Conservation (phyloP, 768 basidiomycete species). For the Mycena floridula region DNA sequence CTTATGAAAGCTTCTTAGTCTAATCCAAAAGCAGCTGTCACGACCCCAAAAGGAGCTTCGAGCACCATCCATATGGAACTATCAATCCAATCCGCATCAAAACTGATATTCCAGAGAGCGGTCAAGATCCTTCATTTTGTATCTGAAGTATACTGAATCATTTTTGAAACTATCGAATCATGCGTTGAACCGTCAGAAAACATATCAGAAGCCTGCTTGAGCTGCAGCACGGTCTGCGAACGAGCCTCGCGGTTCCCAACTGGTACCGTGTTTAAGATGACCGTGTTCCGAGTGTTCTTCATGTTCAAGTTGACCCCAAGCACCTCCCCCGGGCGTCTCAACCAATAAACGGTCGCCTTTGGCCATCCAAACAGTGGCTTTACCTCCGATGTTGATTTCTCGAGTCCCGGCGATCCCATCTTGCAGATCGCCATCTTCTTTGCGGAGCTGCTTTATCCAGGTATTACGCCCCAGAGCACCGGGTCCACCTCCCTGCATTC, state of each 20-base stretch:
- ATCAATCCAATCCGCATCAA: too few species aligned
- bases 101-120: too few species aligned
- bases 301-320: constrained; percentile 56
- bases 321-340: constrained; percentile 89
- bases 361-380: constrained; percentile 83
- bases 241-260: constrained; percentile 71
- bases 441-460: constrained; percentile 73
- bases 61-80: too few species aligned
- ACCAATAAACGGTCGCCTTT: constrained; percentile 78
- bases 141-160: too few species aligned
- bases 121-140: too few species aligned
- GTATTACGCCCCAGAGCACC: constrained; percentile 74
- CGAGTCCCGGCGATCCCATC: constrained; percentile 27
- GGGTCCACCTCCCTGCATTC: constrained; percentile 71
- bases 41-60: too few species aligned
- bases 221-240: constrained; percentile 56
- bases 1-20: too few species aligned
- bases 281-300: constrained; percentile 6
- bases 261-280: constrained; percentile 28
- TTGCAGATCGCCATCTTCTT: constrained; percentile 61
- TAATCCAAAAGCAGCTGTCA: too few species aligned
- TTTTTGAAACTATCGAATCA: too few species aligned
- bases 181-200: too few species aligned
- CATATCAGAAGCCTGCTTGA: constrained; percentile 50
- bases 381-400: constrained; percentile 84